phyloP scores from a whole-genome alignment of 345 rosid species.

The Trapa bicornis region DNA sequence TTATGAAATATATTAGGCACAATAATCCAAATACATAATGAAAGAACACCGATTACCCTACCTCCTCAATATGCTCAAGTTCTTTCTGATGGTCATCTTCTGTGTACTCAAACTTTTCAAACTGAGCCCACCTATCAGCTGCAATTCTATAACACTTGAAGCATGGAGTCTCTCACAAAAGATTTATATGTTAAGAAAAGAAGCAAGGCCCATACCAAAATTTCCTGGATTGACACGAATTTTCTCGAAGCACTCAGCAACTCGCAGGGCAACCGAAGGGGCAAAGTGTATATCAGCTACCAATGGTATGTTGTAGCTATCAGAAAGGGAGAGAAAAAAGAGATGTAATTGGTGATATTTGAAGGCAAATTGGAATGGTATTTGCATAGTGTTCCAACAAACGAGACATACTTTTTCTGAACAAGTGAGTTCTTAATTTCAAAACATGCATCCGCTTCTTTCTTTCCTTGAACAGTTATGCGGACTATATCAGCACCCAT shows the following conservation, averaged over 20 bases:
- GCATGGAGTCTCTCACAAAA: conserved; percentile 8
- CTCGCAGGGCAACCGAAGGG: conserved; percentile 77
- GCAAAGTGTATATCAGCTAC: conserved; percentile 99
- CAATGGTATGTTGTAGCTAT: conserved; percentile 88
- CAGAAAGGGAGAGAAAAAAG: conserved; percentile 13
- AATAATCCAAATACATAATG: not conserved
- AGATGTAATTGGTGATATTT: conserved; percentile 8
- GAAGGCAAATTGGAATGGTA: not conserved
- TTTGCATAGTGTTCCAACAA: not conserved
- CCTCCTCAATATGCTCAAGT: conserved; percentile 89
- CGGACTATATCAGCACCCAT: conserved; percentile 86
- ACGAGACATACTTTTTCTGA: conserved; percentile 61
- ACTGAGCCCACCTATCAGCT: conserved; percentile 97
- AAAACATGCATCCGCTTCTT: conserved; percentile 94
- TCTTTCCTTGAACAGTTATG: conserved; percentile 97
- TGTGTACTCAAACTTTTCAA: conserved; percentile 80
- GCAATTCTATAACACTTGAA: conserved; percentile 19
- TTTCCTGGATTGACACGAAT: conserved; percentile 99
- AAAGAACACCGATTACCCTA: conserved; percentile 12
- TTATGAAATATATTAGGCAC: not conserved
- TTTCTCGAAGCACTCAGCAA: conserved; percentile 94
- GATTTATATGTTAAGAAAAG: not conserved
- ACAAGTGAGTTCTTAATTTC: conserved; percentile 85
- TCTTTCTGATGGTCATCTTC: conserved; percentile 93
- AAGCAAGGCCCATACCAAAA: conserved; percentile 41